Base-by-base conservation (phyloP, 75 land plant genomes). In the Cupressus sempervirens region DNA sequence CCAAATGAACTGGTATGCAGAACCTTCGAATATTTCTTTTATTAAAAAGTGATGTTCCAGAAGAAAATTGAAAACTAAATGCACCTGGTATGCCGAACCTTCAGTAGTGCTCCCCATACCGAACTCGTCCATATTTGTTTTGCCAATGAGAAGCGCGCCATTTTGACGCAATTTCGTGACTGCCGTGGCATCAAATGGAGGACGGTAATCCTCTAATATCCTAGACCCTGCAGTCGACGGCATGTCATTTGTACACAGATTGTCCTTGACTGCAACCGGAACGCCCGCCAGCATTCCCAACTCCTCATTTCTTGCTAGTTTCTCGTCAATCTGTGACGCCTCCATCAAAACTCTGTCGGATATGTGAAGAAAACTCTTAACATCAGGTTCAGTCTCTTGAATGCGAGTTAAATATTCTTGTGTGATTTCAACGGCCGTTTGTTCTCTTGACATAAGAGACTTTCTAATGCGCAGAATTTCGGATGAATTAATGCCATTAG, bases 91-190 rank as follows among this genome's bases (percentile, higher is more conserved):
- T 13, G 95, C 96, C 26, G 99, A 97, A 30, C 88, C 85, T 81
- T 97, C 99, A 16, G 99, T 97, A 65, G 93, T 88, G 84, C 99
- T 97, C 15, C 99, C 99, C 99, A 97, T 97, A 12, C 99, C 99
- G 88, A 97, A 97, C 88, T 97, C 99, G 87, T 97, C 99, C 87
- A 95, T 74, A 87, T 97, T 97, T 6, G 99, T 97, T 90, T 97
- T 97, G 54, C 99, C 99, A 35, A 97, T 87, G 15, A 96, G 84
- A 80, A 97, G 87, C 0, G 93, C 99, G 13, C 95, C 98, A 4
- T 80, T 32, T 67, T 96, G 92, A 84, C 87, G 87, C 88, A 97
- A 26, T 86, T 85, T 92, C 88, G 82, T 86, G 53, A 97, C 98
- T 3, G 93, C 96, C 10, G 99, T 97, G 48, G 99, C 99, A 87